These are phyloP conservation scores for Helminthosporium solani DNA, from an alignment of 2,329 filamentous ascomycete genomes.

Conservation along the genomic window DNA sequence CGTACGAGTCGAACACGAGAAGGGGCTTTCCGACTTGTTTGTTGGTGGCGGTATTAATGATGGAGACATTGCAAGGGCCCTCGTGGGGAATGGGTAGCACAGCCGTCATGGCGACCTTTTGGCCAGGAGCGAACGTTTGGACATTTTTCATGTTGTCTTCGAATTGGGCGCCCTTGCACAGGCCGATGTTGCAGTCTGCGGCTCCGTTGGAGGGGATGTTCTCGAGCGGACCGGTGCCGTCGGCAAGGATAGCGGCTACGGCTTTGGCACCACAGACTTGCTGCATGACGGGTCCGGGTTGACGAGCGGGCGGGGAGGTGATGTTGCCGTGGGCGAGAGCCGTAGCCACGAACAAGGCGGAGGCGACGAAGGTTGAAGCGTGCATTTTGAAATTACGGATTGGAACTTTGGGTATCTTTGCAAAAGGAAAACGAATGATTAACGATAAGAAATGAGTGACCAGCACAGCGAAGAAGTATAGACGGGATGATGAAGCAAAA, in stretches of 20 bases:
- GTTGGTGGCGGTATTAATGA: slow-evolving; percentile 58
- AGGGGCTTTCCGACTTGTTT: slow-evolving; percentile 48
- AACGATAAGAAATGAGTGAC: slow-evolving; percentile 17
- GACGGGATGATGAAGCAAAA: slow-evolving; percentile 3
- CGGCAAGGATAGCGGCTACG: slow-evolving; percentile 52
- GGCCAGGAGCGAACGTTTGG: slow-evolving; percentile 49
- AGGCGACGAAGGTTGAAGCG: slow-evolving; percentile 16
- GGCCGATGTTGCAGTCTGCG: slow-evolving; percentile 52
- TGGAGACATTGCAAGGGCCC: slow-evolving; percentile 59
- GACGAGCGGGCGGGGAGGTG: slow-evolving; percentile 51
- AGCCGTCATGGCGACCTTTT: slow-evolving; percentile 48
- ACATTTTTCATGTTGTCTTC: slow-evolving; percentile 57
- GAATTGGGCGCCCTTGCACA: slow-evolving; percentile 61
- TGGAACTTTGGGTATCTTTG: slow-evolving; percentile 8
- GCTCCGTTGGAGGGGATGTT: slow-evolving; percentile 51
- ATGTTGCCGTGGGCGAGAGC: slow-evolving; percentile 57
- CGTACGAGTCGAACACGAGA: slow-evolving; percentile 28
- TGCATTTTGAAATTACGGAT: slow-evolving; percentile 31
- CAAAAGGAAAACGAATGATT: slow-evolving; percentile 2
- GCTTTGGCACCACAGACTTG: slow-evolving; percentile 55
- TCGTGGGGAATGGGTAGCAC: slow-evolving; percentile 55
- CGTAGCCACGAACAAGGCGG: slow-evolving; percentile 43
- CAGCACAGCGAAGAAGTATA: slow-evolving; percentile 17
- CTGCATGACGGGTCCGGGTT: slow-evolving; percentile 52
- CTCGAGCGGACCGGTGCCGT: slow-evolving; percentile 46